phyloP scores from a whole-genome alignment of 768 basidiomycete species.

The Suillus variegatus region DNA sequence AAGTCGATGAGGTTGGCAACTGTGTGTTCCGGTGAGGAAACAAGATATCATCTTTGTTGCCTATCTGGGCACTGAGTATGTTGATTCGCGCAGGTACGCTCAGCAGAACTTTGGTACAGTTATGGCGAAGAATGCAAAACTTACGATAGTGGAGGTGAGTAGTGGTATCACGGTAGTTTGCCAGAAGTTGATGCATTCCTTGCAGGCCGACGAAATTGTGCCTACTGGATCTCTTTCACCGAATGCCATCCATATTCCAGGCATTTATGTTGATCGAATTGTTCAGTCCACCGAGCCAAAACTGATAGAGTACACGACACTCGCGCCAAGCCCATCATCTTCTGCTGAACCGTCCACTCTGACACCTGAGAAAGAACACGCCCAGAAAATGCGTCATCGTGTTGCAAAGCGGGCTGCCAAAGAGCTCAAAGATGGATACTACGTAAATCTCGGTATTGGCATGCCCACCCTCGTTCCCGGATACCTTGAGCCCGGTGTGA shows the following conservation, averaged over 20 bases:
- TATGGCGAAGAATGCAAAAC: slow-evolving; percentile 87
- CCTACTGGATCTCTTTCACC: slow-evolving; percentile 81
- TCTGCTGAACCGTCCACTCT: slow-evolving; percentile 25
- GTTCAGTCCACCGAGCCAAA: slow-evolving; percentile 78
- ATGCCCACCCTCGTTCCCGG: slow-evolving; percentile 91
- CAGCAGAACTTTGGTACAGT: slow-evolving; percentile 85
- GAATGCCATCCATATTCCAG: slow-evolving; percentile 79
- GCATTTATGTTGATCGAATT: slow-evolving; percentile 88
- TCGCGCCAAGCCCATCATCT: slow-evolving; percentile 51
- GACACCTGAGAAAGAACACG: slow-evolving; percentile 53
- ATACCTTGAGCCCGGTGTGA: slow-evolving; percentile 67
- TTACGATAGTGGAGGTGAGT: slow-evolving; percentile 85
- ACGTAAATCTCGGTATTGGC: slow-evolving; percentile 88
- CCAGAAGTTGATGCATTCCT: slow-evolving; percentile 14
- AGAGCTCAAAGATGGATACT: slow-evolving; percentile 85
- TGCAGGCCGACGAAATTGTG: slow-evolving; percentile 86
- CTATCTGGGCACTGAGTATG: neutral
- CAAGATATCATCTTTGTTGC: neutral
- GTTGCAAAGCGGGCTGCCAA: slow-evolving; percentile 88
- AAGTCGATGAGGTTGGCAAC: slow-evolving; percentile 89
- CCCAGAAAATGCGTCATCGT: slow-evolving; percentile 59
- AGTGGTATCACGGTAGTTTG: neutral
- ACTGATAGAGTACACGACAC: slow-evolving; percentile 71
- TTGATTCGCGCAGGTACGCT: slow-evolving; percentile 56
- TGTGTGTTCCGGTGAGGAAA: slow-evolving; percentile 77